Evolutionary conservation across 371 early-diverging fungal genomes (phyloP), one percentile per base, ranked within the genome.

Genomic region (Mortierella sp.): DNA sequence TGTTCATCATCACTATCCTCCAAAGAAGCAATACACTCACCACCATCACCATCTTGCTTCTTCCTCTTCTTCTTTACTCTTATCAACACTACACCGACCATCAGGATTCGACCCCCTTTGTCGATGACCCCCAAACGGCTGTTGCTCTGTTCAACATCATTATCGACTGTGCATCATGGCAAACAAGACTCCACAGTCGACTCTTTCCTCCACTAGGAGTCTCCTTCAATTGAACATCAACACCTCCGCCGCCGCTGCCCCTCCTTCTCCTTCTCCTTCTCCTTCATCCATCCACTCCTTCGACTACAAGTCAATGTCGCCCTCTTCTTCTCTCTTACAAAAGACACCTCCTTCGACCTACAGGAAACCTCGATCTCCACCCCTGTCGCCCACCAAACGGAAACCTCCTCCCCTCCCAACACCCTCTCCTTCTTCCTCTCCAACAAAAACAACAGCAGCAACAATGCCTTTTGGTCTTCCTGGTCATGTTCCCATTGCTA

Each of bases 141-240:
- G 58, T 13, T 31, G 52, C 26, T 52, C 19, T 19, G 58, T 58
- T 58, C 58, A 58, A 31, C 34, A 58, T 58, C 58, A 58, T 58
- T 58, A 58, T 58, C 58, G 58, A 58, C 58, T 58, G 58, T 58
- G 58, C 58, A 58, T 58, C 58, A 7, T 53, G 24, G 26, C 41
- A 19, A 44, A 43, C 4, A 40, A 14, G 5, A 6, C 43, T 39
- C 39, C 39, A 44, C 43, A 66, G 45, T 66, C 66, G 45, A 44
- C 31, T 8, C 10, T 53, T 14, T 39, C 43, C 26, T 66, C 58
- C 19, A 29, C 34, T 58, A 58, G 34, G 19, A 34, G 58, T 4
- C 58, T 34, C 58, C 7, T 55, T 13, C 58, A 34, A 11, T 29
- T 66, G 26, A 44, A 66, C 66, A 66, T 66, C 41, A 44, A 66